Percentiles rank a stretch among this genome's conserved stretches.
Conservation (phyloP, 1,139 yeast genomes). For the Pichia terricola region DNA sequence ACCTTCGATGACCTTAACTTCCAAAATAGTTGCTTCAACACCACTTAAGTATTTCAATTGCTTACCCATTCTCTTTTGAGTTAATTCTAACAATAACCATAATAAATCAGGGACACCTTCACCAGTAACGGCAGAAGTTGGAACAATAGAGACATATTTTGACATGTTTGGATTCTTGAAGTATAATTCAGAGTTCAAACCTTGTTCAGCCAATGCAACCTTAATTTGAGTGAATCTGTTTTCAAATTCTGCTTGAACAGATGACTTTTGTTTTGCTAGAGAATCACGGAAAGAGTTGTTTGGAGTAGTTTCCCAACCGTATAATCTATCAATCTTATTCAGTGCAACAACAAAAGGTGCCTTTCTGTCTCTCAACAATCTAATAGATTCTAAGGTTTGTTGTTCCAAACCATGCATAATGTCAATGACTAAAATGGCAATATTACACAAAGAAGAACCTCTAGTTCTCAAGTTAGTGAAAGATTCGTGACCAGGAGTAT, state of each 20-base stretch:
- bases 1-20: slow-evolving; percentile 98
- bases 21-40: slow-evolving; percentile 92
- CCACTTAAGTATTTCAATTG: slow-evolving; percentile 93
- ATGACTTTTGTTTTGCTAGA: slow-evolving; percentile 63
- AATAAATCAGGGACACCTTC: slow-evolving; percentile 99
- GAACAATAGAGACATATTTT: slow-evolving; percentile 90
- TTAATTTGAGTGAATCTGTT: slow-evolving; percentile 79
- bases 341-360: slow-evolving; percentile 97
- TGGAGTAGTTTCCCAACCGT: slow-evolving; percentile 86
- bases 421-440: slow-evolving; percentile 95
- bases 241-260: slow-evolving; percentile 89
- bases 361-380: slow-evolving; percentile 87
- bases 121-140: slow-evolving; percentile 98
- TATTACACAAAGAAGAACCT: slow-evolving; percentile 98
- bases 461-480: slow-evolving; percentile 95
- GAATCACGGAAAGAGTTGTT: slow-evolving; percentile 96
- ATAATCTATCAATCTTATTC: slow-evolving; percentile 93
- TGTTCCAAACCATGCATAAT: slow-evolving; percentile 99
- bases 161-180: slow-evolving; percentile 91
- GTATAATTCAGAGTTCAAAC: slow-evolving; percentile 93
- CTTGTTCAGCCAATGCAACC: slow-evolving; percentile 93
- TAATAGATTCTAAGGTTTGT: slow-evolving; percentile 90
- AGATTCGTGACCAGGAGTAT: slow-evolving; percentile 99
- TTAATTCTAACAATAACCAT: slow-evolving; percentile 88
- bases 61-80: slow-evolving; percentile 98